These are phyloP conservation scores for Trametes sanguinea DNA, from an alignment of 768 basidiomycete species.

Conservation along the genomic window DNA sequence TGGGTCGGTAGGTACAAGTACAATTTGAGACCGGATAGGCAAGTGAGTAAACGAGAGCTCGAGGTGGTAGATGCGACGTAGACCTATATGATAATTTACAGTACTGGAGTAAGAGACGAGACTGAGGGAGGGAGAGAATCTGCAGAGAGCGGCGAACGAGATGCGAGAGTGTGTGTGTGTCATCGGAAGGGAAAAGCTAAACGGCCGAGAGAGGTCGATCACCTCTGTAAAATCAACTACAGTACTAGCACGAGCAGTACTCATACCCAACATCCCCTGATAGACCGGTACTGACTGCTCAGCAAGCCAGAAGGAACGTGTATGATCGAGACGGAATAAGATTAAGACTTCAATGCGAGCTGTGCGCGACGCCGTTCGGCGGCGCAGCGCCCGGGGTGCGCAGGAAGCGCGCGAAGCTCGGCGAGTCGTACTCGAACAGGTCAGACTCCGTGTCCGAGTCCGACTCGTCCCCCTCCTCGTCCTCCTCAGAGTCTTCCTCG, in stretches of 20 bases:
- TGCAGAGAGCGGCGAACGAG: background rate
- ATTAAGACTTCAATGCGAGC: slow-evolving; percentile 1
- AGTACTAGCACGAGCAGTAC: background rate
- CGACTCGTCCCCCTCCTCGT: slow-evolving; percentile 29
- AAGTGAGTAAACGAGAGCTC: background rate
- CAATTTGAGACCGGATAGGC: too few species aligned
- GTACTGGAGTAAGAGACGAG: background rate
- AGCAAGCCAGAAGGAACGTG: too few species aligned
- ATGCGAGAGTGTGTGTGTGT: background rate
- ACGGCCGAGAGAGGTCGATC: background rate
- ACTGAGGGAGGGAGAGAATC: too few species aligned
- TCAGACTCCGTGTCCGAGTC: slow-evolving; percentile 36
- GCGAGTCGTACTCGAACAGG: slow-evolving; percentile 40
- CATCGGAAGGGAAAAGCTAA: background rate
- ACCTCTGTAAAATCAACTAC: background rate
- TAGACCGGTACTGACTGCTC: background rate
- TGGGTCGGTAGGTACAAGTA: too few species aligned
- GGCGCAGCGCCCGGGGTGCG: background rate
- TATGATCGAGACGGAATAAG: background rate
- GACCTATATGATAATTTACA: background rate
- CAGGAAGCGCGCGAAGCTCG: slow-evolving; percentile 24
- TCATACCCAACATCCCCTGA: background rate
- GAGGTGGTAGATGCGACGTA: background rate
- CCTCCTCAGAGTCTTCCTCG: slow-evolving; percentile 37
- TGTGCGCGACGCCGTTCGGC: background rate